These are phyloP conservation scores for Abrus pulchellus DNA, from an alignment of 306 rosid species.

Conservation along the genomic window DNA sequence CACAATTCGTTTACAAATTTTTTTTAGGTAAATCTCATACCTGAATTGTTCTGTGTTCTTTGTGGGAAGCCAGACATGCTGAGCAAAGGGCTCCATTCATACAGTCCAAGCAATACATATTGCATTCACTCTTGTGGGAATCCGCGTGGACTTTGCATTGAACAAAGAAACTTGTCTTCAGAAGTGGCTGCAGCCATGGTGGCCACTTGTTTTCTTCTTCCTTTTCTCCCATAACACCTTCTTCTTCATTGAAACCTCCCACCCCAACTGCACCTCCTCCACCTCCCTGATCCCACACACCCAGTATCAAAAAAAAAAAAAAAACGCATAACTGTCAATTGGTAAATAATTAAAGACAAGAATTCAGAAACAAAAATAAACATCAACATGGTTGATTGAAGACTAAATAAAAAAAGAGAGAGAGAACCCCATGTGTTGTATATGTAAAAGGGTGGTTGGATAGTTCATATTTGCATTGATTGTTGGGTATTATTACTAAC, in stretches of 20 bases:
- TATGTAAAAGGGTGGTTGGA: constrained; percentile 32
- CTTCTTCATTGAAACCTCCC: constrained; percentile 30
- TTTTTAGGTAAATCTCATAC: constrained; percentile 38
- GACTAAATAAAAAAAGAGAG: not conserved
- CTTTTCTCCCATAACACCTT: not conserved
- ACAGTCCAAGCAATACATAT: constrained; percentile 83
- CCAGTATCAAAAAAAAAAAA: constrained; percentile 25
- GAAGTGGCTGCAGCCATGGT: constrained; percentile 73
- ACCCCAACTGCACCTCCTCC: constrained; percentile 3
- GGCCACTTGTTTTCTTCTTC: constrained; percentile 67
- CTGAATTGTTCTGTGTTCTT: constrained; percentile 75
- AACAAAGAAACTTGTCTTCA: constrained; percentile 67
- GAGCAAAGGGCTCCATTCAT: constrained; percentile 77
- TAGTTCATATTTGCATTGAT: constrained; percentile 38
- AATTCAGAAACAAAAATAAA: not conserved
- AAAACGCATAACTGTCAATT: not conserved
- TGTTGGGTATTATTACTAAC: constrained; percentile 41
- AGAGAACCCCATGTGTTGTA: not conserved
- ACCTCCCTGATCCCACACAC: constrained; percentile 41
- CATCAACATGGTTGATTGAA: not conserved
- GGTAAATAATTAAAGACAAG: not conserved
- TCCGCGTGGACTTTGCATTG: constrained; percentile 73
- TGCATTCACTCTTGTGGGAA: constrained; percentile 83
- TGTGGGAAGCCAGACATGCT: constrained; percentile 66
- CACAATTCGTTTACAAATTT: not conserved